Conservation (phyloP, 2,329 filamentous ascomycete species). For the Claviceps fusiformis region DNA sequence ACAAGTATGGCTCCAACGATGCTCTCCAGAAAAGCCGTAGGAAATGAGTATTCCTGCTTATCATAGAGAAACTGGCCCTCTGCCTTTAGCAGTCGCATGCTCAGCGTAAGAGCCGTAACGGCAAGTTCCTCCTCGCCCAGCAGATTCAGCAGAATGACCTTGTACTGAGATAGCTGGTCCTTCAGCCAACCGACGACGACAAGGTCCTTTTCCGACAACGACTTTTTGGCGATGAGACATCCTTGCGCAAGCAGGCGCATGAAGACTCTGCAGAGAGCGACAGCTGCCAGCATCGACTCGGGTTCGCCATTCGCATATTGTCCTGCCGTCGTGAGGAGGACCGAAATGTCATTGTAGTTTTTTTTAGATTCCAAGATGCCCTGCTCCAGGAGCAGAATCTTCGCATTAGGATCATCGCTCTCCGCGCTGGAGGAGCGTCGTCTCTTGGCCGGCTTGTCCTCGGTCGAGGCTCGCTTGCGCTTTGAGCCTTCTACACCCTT, state of each 20-base stretch:
- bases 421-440: conserved; percentile 33
- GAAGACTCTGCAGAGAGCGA: conserved; percentile 79
- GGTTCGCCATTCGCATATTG: conserved; percentile 32
- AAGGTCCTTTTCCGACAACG: conserved; percentile 56
- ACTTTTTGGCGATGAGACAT: conserved; percentile 50
- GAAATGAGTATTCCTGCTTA: conserved; percentile 55
- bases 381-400: conserved; percentile 63
- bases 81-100: conserved; percentile 74
- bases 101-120: conserved; percentile 58
- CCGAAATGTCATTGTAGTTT: conserved; percentile 82
- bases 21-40: conserved; percentile 49
- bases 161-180: conserved; percentile 59
- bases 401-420: conserved; percentile 41
- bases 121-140: conserved; percentile 51
- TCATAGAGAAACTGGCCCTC: conserved; percentile 52
- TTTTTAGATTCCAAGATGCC: conserved; percentile 76
- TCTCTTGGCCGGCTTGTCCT: conserved; percentile 36
- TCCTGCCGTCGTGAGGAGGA: conserved; percentile 46
- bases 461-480: conserved; percentile 35
- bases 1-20: conserved; percentile 51
- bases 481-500: conserved; percentile 22
- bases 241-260: conserved; percentile 66
- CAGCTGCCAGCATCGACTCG: conserved; percentile 53
- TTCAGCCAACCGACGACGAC: conserved; percentile 69
- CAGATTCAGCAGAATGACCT: conserved; percentile 44